Evolutionary conservation across 805 yeast species (phyloP).

Genomic region (Nakazawaea ambrosiae): DNA sequence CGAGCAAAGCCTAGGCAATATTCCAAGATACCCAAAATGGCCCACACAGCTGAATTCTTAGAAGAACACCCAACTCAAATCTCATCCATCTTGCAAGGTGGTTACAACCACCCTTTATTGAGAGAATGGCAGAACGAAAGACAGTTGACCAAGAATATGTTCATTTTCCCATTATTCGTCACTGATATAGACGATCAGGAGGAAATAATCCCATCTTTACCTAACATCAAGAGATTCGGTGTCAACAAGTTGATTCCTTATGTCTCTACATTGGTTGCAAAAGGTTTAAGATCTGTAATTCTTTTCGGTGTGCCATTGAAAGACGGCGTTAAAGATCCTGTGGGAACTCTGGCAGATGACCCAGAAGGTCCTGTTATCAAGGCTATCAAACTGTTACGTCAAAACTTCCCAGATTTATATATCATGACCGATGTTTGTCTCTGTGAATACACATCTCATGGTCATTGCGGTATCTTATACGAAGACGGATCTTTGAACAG

Average conservation of each 20-base stretch:
- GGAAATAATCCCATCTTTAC: conserved; percentile 64
- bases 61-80: conserved; percentile 51
- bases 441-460: conserved; percentile 94
- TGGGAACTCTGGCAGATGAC: conserved; percentile 90
- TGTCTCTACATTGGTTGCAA: conserved; percentile 59
- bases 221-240: conserved; percentile 86
- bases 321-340: conserved; percentile 68
- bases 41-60: conserved; percentile 67
- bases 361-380: conserved; percentile 92
- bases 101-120: conserved; percentile 84
- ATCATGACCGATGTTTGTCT: conserved; percentile 93
- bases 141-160: conserved; percentile 78
- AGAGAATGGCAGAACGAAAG: conserved; percentile 90
- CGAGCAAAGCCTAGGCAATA: too few relatives aligned
- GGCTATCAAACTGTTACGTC: conserved; percentile 59
- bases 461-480: conserved; percentile 91
- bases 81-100: conserved; percentile 82
- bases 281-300: conserved; percentile 82
- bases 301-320: conserved; percentile 87
- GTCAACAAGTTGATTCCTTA: conserved; percentile 70
- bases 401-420: conserved; percentile 72
- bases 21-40: conserved; percentile 26
- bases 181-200: conserved; percentile 80
- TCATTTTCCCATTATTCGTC: conserved; percentile 87
- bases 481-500: conserved; percentile 85